A percentile compares a stretch with the other conserved stretches of the same genome.
Conservation (phyloP, 441 rosid genomes). For the Macaranga tanarius region DNA sequence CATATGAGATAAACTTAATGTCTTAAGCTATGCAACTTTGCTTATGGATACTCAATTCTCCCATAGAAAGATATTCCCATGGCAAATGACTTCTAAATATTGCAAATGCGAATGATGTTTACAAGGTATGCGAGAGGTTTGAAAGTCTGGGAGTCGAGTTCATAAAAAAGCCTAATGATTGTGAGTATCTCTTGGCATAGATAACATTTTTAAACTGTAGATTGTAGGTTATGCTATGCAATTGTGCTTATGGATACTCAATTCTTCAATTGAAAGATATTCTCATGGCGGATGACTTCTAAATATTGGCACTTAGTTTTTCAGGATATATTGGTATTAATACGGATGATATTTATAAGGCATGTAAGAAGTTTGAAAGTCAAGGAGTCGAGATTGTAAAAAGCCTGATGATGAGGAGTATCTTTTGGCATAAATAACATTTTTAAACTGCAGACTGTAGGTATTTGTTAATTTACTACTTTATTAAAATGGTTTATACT, state of each 20-base stretch:
- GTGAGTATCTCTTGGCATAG: constrained; percentile 33
- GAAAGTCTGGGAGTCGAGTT: constrained; percentile 81
- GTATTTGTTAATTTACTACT: not conserved
- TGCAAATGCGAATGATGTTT: constrained; percentile 77
- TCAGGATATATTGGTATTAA: no score
- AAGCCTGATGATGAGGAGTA: constrained; percentile 71
- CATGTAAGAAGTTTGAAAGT: constrained; percentile 81
- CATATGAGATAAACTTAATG: not conserved
- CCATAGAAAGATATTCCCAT: not conserved
- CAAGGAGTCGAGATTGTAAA: constrained; percentile 86
- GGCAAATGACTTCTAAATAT: not conserved
- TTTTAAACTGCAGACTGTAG: not conserved
- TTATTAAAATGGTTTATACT: not conserved
- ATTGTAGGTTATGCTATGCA: not conserved
- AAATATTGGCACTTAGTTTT: no score
- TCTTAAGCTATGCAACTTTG: not conserved
- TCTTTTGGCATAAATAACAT: not conserved
- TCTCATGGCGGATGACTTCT: not conserved
- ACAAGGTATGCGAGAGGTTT: constrained; percentile 92
- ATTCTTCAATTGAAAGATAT: not conserved
- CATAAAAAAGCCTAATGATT: constrained; percentile 76
- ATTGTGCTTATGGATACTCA: not conserved
- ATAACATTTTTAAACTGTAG: not conserved
- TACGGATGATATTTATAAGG: constrained; percentile 83
- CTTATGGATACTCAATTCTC: not conserved